These are phyloP conservation scores for Hyaloraphidium curvatum DNA, from an alignment of 192 early-diverging fungal species.

Conservation along the genomic window DNA sequence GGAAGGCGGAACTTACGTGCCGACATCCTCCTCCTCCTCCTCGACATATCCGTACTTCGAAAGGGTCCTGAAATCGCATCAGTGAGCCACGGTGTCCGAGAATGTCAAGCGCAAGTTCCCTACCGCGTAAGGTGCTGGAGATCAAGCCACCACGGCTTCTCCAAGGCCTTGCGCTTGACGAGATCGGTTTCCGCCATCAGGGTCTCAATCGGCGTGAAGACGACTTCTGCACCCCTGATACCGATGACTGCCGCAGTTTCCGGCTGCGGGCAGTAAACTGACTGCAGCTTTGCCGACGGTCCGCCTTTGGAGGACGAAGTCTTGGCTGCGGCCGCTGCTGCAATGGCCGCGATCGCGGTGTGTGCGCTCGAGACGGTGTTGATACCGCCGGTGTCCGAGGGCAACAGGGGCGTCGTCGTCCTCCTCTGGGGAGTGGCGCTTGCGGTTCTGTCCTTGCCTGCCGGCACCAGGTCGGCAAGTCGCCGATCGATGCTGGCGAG, in stretches of 20 bases:
- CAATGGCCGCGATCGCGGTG: no score
- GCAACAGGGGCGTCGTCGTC: conserved; percentile 9
- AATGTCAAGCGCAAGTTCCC: no score
- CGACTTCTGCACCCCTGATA: conserved; percentile 51
- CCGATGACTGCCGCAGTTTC: conserved; percentile 61
- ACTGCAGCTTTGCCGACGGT: conserved; percentile 6
- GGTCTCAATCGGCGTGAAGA: conserved; percentile 49
- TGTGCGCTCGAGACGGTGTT: background rate
- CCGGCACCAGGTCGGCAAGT: conserved; percentile 10
- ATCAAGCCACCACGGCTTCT: conserved; percentile 52
- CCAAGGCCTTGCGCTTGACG: conserved; percentile 46
- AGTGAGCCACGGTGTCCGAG: no score
- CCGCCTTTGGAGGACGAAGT: background rate
- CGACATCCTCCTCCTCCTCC: no score
- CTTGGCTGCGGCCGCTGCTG: no score
- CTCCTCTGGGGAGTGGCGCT: background rate
- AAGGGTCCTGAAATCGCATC: no score
- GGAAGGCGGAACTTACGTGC: no score
- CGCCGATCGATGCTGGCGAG: conserved; percentile 18
- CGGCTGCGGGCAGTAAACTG: conserved; percentile 33
- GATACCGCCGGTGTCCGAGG: no score
- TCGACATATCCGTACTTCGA: no score
- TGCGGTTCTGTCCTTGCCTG: no score
- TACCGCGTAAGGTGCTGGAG: background rate
- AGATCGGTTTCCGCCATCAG: conserved; percentile 57